A percentile compares a stretch with the other conserved stretches of the same genome.
Conservation (phyloP, 306 rosid genomes). For the Pterocarpus macrocarpus region DNA sequence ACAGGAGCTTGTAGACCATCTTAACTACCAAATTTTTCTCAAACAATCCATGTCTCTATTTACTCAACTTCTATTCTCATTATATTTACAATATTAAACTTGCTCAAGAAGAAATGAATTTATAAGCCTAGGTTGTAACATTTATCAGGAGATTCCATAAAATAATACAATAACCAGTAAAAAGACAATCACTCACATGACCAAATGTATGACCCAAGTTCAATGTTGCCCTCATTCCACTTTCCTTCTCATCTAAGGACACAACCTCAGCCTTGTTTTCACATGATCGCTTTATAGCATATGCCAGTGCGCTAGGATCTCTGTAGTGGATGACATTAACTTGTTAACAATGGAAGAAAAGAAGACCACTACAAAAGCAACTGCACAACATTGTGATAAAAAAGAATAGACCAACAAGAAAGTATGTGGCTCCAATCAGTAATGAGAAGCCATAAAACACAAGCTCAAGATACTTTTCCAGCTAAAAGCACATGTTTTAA, state of each 20-base stretch:
- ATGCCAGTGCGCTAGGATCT: constrained; percentile 83
- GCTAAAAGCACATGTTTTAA: constrained; percentile 21
- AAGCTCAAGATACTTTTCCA: constrained; percentile 14
- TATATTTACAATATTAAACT: not conserved
- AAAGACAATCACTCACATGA: constrained; percentile 69
- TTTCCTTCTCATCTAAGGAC: constrained; percentile 91
- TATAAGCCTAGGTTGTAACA: constrained; percentile 6
- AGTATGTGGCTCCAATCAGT: not conserved
- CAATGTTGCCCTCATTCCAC: constrained; percentile 94
- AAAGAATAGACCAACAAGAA: constrained; percentile 17
- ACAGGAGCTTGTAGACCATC: not conserved
- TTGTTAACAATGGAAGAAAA: constrained; percentile 31
- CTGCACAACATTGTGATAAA: constrained; percentile 26
- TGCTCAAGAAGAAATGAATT: constrained; percentile 4
- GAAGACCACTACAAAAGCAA: constrained; percentile 10
- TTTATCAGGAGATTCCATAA: not conserved
- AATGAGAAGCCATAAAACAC: constrained; percentile 22
- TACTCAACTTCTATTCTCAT: constrained; percentile 4
- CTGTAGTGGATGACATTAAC: constrained; percentile 55
- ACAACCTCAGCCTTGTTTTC: constrained; percentile 98
- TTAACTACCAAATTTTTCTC: not conserved
- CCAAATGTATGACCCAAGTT: constrained; percentile 99
- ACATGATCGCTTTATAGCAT: constrained; percentile 95
- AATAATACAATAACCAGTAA: constrained; percentile 40
- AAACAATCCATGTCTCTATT: constrained; percentile 7